Evolutionary conservation across 1,139 yeast genomes (phyloP).

Genomic region (Meyerozyma athensensis): DNA sequence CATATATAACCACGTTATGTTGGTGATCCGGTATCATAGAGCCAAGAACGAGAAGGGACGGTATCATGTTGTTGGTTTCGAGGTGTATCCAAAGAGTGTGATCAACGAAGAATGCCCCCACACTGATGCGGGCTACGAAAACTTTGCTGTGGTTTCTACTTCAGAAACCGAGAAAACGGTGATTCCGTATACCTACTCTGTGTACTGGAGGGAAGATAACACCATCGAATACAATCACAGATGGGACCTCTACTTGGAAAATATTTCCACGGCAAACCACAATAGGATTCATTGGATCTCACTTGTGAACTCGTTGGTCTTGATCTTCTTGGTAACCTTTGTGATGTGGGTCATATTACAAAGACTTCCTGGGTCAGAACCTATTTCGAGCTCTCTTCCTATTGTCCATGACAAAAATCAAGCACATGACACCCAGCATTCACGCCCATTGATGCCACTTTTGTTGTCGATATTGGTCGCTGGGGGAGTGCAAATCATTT

Average conservation of each 20-base stretch:
- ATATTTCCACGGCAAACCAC: constrained; percentile 42
- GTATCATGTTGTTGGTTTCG: constrained; percentile 79
- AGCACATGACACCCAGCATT: background rate
- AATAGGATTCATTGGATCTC: constrained; percentile 68
- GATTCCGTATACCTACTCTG: constrained; percentile 80
- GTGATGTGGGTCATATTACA: constrained; percentile 61
- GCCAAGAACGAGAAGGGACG: constrained; percentile 36
- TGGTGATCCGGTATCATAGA: constrained; percentile 71
- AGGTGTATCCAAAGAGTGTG: constrained; percentile 83
- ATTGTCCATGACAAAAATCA: background rate
- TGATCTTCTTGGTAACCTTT: constrained; percentile 54
- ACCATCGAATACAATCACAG: constrained; percentile 63
- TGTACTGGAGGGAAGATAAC: constrained; percentile 83
- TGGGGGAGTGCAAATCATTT: constrained; percentile 67
- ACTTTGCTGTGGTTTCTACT: constrained; percentile 39
- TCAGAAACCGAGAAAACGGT: constrained; percentile 21
- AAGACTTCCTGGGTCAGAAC: constrained; percentile 42
- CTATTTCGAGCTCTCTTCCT: background rate
- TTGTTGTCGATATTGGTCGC: constrained; percentile 57
- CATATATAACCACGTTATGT: constrained; percentile 74
- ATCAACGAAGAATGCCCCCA: constrained; percentile 67
- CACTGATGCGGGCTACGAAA: constrained; percentile 51
- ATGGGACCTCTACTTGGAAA: constrained; percentile 69
- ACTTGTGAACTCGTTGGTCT: constrained; percentile 57
- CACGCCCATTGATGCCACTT: constrained; percentile 42